These are phyloP conservation scores for Capronia americana DNA, from an alignment of 2,329 filamentous ascomycete genomes.

Conservation along the genomic window DNA sequence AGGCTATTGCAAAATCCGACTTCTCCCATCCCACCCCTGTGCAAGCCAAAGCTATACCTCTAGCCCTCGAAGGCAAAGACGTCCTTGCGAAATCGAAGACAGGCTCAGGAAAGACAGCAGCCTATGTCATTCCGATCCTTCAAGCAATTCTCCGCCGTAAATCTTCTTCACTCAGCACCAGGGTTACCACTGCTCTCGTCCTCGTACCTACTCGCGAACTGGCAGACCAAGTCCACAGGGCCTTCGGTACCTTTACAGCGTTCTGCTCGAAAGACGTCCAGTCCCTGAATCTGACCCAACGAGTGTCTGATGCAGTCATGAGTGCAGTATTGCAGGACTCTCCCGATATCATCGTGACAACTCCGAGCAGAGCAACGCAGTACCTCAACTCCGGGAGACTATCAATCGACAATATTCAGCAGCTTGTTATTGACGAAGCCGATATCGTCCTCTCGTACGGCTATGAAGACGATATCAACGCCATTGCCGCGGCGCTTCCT, in stretches of 20 bases:
- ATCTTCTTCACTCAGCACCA: slow-evolving; percentile 51
- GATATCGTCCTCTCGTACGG: slow-evolving; percentile 93
- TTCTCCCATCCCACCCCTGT: slow-evolving; percentile 88
- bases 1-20: slow-evolving; percentile 82
- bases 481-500: slow-evolving; percentile 76
- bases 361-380: slow-evolving; percentile 80
- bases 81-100: slow-evolving; percentile 92
- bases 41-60: slow-evolving; percentile 83
- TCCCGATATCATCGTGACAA: slow-evolving; percentile 90
- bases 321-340: slow-evolving; percentile 81
- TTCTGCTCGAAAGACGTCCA: slow-evolving; percentile 87
- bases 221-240: slow-evolving; percentile 85
- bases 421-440: slow-evolving; percentile 90
- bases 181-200: slow-evolving; percentile 64
- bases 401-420: slow-evolving; percentile 71
- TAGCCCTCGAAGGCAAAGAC: slow-evolving; percentile 86
- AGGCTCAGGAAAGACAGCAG: slow-evolving; percentile 96
- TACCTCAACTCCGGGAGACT: slow-evolving; percentile 77
- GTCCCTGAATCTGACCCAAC: slow-evolving; percentile 85
- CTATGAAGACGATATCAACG: slow-evolving; percentile 87
- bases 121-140: slow-evolving; percentile 88
- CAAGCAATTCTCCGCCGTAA: slow-evolving; percentile 83
- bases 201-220: slow-evolving; percentile 94
- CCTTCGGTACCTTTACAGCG: slow-evolving; percentile 74
- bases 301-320: slow-evolving; percentile 87